Evolutionary conservation across 2,329 filamentous ascomycete species (phyloP), one percentile per base, ranked within the genome.

Genomic region (Colletotrichum sp.): DNA sequence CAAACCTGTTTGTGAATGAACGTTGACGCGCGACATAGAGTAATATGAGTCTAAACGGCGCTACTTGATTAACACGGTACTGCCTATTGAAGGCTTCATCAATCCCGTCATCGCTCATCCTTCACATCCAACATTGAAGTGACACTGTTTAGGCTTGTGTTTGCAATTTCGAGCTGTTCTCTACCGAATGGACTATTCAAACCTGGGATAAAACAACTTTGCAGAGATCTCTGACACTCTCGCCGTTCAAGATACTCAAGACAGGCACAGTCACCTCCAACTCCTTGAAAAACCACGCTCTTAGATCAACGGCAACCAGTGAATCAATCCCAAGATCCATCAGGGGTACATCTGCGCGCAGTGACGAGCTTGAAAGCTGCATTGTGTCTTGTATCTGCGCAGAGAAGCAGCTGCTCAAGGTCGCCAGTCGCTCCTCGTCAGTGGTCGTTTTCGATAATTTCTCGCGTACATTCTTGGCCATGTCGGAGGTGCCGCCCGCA

Each of bases 241-340:
- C 79, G 8, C 84, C 85, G 10, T 84, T 81, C 5, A 89, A 78
- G 55, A 90, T 82, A 75, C 87, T 88, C 16, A 89, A 80, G 1
- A 89, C 83, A 1, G 87, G 85, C 1, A 90, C 81, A 64, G 89
- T 86, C 2, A 86, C 80, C 2, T 83, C 77, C 0, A 89, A 63
- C 66, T 87, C 82, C 72, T 87, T 88, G 36, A 85, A 68, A 73
- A 89, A 89, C 88, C 88, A 90, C 8, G 85, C 82, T 3, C 87
- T 84, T 6, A 86, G 85, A 82, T 80, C 81, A n/a, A 81, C 77
- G 5, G 80, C 81, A 3, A 81, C 77, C 15, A 83, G 76, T 13
- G 79, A 80, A 71, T 82, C 80, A 30, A 81, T 75, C 49, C 82
- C 82, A 30, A 79, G 74, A 6, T 80, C 52, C 60, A 32, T 55